Base-by-base conservation (phyloP, 1,284 basidiomycete species). In the Testicularia cyperi region DNA sequence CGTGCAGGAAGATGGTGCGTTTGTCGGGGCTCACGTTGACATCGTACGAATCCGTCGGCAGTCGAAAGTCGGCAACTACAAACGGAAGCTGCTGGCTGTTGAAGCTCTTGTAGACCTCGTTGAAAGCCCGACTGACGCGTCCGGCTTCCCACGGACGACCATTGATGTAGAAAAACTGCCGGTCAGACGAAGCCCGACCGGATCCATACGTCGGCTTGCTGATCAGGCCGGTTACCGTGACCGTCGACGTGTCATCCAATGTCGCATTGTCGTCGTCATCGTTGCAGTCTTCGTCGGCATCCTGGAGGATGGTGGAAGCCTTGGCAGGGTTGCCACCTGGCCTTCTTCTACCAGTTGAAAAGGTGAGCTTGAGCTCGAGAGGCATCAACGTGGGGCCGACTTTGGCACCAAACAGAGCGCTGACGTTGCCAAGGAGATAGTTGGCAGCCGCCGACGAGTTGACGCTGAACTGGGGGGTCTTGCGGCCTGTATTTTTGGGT, bases 11-110 rank as follows among this genome's bases (percentile, higher is more conserved):
- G 26, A 99, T 88, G 0, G 90, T 95, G 5, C 95, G 83, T 75
- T 98, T 99, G 78, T 98, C 95, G 0, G 95, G 94, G 63, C 86
- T 91, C 54, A 98, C 88, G 68, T 98, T 99, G 74, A 98, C 86
- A 72, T 99, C 95, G 68, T 88, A 91, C 1, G 85, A 82, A 53
- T 88, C 90, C 22, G 85, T 85, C 0, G 89, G 88, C 5, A 96
- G 76, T 18, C 84, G 79, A 60, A 97, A 86, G 77, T 96, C 86
- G 1, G 88, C 88, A 6, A 96, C 78, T 28, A 94, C 80, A 54
- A 94, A 85, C 0, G 94, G 92, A 0, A 48, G 48, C 42, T 60
- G 49, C 35, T 53, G 38, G 24, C 56, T 53, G 28, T 73, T 72
- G 57, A 63, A 72, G 12, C 44, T 54, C 31, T 61, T 63, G 49